Evolutionary conservation across 2,329 filamentous ascomycete species (phyloP).

Genomic region (Botrytis fabae): DNA sequence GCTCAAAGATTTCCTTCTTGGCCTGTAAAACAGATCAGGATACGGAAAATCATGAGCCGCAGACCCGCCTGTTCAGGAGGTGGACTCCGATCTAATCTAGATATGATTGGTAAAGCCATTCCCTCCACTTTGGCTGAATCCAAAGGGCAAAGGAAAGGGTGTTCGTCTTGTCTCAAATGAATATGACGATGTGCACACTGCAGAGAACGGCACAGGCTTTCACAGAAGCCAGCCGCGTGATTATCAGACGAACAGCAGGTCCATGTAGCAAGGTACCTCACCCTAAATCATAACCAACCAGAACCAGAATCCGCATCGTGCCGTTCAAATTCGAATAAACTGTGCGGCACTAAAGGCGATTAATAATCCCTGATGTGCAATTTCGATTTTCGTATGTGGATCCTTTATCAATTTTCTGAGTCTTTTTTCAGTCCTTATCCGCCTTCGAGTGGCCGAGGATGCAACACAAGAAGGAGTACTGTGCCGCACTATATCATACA

Average conservation of each 20-base stretch:
- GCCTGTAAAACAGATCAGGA: not conserved
- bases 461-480: not conserved
- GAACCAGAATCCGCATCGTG: not conserved
- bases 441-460: not conserved
- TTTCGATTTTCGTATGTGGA: not conserved
- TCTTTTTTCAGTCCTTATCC: not conserved
- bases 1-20: not conserved
- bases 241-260: not conserved
- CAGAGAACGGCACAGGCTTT: not conserved
- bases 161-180: not conserved
- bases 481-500: not conserved
- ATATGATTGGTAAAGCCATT: not conserved
- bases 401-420: not conserved
- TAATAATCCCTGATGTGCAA: not conserved
- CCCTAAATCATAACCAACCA: not conserved
- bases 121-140: not conserved
- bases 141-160: not conserved
- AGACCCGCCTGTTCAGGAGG: not conserved
- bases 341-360: not conserved
- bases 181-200: not conserved
- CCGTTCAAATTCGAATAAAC: not conserved
- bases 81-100: not conserved
- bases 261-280: not conserved
- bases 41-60: not conserved
- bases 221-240: not conserved